Conservation (phyloP, 345 rosid genomes). For the Lepidium aucheri region DNA sequence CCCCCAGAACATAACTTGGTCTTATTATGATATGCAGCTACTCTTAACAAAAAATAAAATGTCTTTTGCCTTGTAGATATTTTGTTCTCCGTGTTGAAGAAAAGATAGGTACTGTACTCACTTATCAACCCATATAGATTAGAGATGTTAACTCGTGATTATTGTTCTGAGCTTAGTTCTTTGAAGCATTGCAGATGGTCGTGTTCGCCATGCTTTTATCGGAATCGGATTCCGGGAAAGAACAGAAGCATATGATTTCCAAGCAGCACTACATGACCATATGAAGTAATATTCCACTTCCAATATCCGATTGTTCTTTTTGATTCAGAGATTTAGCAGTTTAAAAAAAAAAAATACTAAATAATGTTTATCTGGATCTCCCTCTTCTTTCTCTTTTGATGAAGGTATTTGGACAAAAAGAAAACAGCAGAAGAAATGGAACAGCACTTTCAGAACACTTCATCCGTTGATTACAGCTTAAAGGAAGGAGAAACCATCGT, state of each 20-base stretch:
- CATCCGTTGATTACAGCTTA: slow-evolving; percentile 75
- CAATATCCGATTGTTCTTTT: neutral
- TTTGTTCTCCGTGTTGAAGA: slow-evolving; percentile 99
- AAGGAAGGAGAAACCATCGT: slow-evolving; percentile 92
- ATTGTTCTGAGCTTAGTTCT: slow-evolving; percentile 11
- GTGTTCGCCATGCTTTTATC: slow-evolving; percentile 88
- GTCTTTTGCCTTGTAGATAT: slow-evolving; percentile 63
- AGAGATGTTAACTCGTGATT: neutral
- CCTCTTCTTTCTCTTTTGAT: neutral
- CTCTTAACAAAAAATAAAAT: neutral
- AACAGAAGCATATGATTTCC: slow-evolving; percentile 96
- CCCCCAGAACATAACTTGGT: slow-evolving; percentile 1
- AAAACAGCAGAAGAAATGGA: slow-evolving; percentile 99
- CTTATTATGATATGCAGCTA: neutral
- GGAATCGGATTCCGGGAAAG: slow-evolving; percentile 98
- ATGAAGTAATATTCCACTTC: slow-evolving; percentile 53
- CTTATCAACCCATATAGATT: neutral
- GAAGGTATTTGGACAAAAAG: slow-evolving; percentile 91
- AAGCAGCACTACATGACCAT: slow-evolving; percentile 96
- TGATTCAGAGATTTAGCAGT: neutral
- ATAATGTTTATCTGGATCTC: neutral
- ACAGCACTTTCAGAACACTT: slow-evolving; percentile 75
- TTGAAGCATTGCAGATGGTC: slow-evolving; percentile 61
- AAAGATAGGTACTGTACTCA: slow-evolving; percentile 68
- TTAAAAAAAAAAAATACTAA: too few relatives aligned